These are phyloP conservation scores for Amanita jacksonii DNA, from an alignment of 768 basidiomycete species.

Conservation along the genomic window DNA sequence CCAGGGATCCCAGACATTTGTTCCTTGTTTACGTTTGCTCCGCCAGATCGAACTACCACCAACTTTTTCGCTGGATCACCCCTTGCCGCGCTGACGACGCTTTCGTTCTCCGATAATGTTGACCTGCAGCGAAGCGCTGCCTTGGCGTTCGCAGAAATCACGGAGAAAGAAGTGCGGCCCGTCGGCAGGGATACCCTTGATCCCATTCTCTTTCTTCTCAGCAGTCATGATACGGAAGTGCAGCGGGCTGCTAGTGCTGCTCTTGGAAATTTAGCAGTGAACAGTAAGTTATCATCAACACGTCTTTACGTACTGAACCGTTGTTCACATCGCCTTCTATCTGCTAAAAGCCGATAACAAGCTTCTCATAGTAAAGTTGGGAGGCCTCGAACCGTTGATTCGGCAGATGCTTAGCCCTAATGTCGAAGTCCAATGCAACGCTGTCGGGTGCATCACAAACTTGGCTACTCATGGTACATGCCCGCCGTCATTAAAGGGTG, in stretches of 20 bases:
- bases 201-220: conserved; percentile 93
- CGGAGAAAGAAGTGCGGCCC: conserved; percentile 97
- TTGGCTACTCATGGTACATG: conserved; percentile 90
- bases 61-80: conserved; percentile 97
- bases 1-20: not conserved
- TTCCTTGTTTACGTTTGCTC: conserved; percentile 1
- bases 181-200: conserved; percentile 97
- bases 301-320: conserved; percentile 2
- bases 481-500: conserved; percentile 3
- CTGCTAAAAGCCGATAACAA: conserved; percentile 85
- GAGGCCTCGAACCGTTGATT: conserved; percentile 95
- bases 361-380: conserved; percentile 94
- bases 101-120: conserved; percentile 98
- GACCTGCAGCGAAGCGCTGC: conserved; percentile 97
- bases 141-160: conserved; percentile 97
- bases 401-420: conserved; percentile 99
- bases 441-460: conserved; percentile 98
- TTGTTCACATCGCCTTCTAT: conserved; percentile 10
- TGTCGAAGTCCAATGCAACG: conserved; percentile 99
- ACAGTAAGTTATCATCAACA: conserved; percentile 54
- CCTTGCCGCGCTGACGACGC: conserved; percentile 86
- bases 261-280: conserved; percentile 94
- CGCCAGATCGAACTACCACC: conserved; percentile 90
- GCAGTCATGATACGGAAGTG: conserved; percentile 97
- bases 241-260: conserved; percentile 98